phyloP scores from a whole-genome alignment of 108 stramenopile genomes.

The Cyclotella kingstonii region DNA sequence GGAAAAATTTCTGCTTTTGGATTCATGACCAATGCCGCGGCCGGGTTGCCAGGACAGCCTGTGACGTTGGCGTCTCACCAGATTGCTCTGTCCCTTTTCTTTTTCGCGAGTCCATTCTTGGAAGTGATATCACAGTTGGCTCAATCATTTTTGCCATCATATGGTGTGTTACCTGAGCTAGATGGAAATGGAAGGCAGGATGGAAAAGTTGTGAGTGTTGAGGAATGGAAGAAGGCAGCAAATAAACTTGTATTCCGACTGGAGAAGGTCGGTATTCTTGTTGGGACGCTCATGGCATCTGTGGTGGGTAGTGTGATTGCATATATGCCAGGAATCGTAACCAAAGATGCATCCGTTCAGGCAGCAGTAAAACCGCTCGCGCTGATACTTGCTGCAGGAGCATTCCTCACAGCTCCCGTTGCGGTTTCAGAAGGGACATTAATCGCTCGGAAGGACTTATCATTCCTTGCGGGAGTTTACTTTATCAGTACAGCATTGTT shows the following conservation, averaged over 20 bases:
- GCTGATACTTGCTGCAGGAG: conserved; percentile 63
- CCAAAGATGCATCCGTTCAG: conserved; percentile 66
- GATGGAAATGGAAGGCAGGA: conserved; percentile 8
- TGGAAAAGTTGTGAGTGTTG: conserved; percentile 23
- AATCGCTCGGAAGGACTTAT: conserved; percentile 72
- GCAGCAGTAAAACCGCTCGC: conserved; percentile 75
- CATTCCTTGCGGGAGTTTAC: conserved; percentile 71
- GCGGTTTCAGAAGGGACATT: conserved; percentile 83
- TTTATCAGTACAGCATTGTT: conserved; percentile 71
- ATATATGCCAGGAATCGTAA: conserved; percentile 60
- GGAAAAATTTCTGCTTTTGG: conserved; percentile 88
- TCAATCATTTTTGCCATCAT: conserved; percentile 73
- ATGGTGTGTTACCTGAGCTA: conserved; percentile 23
- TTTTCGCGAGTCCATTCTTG: conserved; percentile 83
- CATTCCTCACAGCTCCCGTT: conserved; percentile 77
- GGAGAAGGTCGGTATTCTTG: conserved; percentile 57
- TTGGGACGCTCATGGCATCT: conserved; percentile 59
- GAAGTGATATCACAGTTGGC: conserved; percentile 87
- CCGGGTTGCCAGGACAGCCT: conserved; percentile 79
- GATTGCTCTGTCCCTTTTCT: conserved; percentile 79
- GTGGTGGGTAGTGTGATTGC: conserved; percentile 66
- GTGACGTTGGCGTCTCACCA: conserved; percentile 80
- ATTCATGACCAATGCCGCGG: conserved; percentile 85
- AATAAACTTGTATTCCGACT: conserved; percentile 42
- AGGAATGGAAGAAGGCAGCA: conserved; percentile 56